Evolutionary conservation across 805 yeast genomes (phyloP).

Genomic region (Starmerella vitae): DNA sequence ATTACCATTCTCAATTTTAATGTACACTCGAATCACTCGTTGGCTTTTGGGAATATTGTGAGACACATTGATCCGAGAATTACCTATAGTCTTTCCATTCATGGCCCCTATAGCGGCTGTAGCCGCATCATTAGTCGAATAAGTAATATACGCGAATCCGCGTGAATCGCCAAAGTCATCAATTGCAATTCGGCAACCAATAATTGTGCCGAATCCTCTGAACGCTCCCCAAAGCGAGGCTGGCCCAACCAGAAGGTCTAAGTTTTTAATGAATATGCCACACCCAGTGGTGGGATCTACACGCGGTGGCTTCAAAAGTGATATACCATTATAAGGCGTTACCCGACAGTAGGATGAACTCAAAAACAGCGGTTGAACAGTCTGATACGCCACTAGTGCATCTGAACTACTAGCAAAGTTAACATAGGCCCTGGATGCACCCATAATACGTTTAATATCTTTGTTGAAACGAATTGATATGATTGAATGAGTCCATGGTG

Average conservation of each 20-base stretch:
- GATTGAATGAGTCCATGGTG: constrained; percentile 12
- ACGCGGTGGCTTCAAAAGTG: constrained; percentile 8
- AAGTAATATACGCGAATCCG: constrained; percentile 22
- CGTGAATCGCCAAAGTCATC: constrained; percentile 20
- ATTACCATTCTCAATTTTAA: constrained; percentile 26
- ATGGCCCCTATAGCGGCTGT: constrained; percentile 17
- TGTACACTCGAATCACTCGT: constrained; percentile 35
- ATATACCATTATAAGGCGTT: constrained; percentile 9
- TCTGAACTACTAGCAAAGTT: constrained; percentile 15
- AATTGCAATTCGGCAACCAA: constrained; percentile 20
- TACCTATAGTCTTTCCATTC: constrained; percentile 20
- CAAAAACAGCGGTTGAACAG: constrained; percentile 17
- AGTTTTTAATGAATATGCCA: constrained; percentile 64
- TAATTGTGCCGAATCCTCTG: constrained; percentile 16
- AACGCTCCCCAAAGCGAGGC: constrained; percentile 19
- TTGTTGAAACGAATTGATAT: constrained; percentile 15
- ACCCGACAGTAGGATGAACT: constrained; percentile 20
- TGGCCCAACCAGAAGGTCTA: constrained; percentile 46
- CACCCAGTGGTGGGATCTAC: constrained; percentile 11
- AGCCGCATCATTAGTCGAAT: constrained; percentile 13
- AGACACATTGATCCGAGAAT: constrained; percentile 37
- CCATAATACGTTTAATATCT: constrained; percentile 14
- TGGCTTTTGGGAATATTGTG: constrained; percentile 47
- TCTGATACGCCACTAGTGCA: constrained; percentile 14
- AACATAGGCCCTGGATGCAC: constrained; percentile 17